A percentile compares a stretch with the other conserved stretches of the same genome.
Conservation (phyloP, 768 basidiomycete genomes). For the Dacryopinax primogenitus region DNA sequence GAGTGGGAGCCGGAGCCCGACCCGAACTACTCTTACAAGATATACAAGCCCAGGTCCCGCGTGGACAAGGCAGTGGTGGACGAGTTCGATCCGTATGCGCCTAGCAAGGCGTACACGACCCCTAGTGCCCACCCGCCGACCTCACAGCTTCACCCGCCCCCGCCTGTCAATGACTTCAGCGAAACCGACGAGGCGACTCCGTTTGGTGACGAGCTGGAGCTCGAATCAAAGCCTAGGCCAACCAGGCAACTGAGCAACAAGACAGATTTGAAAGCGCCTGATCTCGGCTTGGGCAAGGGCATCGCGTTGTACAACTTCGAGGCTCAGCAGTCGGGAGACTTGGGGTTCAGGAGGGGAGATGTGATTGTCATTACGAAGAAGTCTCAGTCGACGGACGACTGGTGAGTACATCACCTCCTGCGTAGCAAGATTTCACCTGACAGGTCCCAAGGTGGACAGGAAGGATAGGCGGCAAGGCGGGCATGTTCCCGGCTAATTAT, state of each 20-base stretch:
- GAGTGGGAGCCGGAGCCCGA: conserved; percentile 10
- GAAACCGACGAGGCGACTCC: background rate
- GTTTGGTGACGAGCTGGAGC: conserved; percentile 9
- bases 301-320: conserved; percentile 50
- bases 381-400: conserved; percentile 61
- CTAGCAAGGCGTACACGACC: background rate
- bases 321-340: conserved; percentile 53
- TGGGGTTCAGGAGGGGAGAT: conserved; percentile 65
- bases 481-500: conserved; percentile 54
- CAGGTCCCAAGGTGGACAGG: conserved; percentile 55
- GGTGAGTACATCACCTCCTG: conserved; percentile 31
- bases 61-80: conserved; percentile 17
- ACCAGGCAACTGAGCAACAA: conserved; percentile 6
- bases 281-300: background rate
- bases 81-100: conserved; percentile 9
- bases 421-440: conserved; percentile 1
- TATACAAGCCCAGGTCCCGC: conserved; percentile 26
- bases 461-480: conserved; percentile 43
- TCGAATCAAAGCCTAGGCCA: conserved; percentile 2
- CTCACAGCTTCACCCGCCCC: conserved; percentile 22
- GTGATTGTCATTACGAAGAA: conserved; percentile 56
- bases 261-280: background rate
- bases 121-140: conserved; percentile 15
- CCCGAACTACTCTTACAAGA: conserved; percentile 31
- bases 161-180: background rate